phyloP scores from a whole-genome alignment of 108 stramenopile species.

The Asterionellopsis glacialis region DNA sequence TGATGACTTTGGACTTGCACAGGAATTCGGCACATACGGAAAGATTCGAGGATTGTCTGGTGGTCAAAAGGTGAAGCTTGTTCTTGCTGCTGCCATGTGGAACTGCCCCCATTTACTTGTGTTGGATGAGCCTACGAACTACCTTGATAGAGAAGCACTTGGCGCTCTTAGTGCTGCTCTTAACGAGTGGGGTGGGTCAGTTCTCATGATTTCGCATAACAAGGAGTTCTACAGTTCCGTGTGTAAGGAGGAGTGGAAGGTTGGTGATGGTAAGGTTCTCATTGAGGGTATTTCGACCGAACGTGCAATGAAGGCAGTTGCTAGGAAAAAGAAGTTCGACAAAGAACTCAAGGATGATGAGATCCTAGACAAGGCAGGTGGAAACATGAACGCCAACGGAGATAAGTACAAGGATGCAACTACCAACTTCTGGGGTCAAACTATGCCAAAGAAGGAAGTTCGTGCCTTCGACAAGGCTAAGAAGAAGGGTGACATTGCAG shows the following conservation, averaged over 20 bases:
- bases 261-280: slow-evolving; percentile 71
- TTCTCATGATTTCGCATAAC: slow-evolving; percentile 98
- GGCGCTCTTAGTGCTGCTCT: slow-evolving; percentile 91
- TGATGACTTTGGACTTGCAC: slow-evolving; percentile 93
- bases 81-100: slow-evolving; percentile 98
- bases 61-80: slow-evolving; percentile 98
- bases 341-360: slow-evolving; percentile 67
- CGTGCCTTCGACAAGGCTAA: slow-evolving; percentile 84
- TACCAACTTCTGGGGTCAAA: slow-evolving; percentile 82
- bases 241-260: slow-evolving; percentile 95
- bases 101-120: slow-evolving; percentile 95
- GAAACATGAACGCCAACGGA: slow-evolving; percentile 74
- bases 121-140: slow-evolving; percentile 98
- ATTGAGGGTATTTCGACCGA: slow-evolving; percentile 80
- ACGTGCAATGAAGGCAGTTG: slow-evolving; percentile 87
- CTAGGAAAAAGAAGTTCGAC: slow-evolving; percentile 75
- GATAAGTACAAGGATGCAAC: slow-evolving; percentile 90
- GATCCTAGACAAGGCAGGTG: slow-evolving; percentile 70
- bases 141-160: slow-evolving; percentile 94
- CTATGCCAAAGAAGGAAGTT: slow-evolving; percentile 87
- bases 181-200: slow-evolving; percentile 94
- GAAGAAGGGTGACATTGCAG: slow-evolving; percentile 81
- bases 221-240: slow-evolving; percentile 91
- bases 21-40: slow-evolving; percentile 96
- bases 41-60: slow-evolving; percentile 94